Base-by-base conservation (phyloP, 352 stramenopile species). In the Pythium biforme region DNA sequence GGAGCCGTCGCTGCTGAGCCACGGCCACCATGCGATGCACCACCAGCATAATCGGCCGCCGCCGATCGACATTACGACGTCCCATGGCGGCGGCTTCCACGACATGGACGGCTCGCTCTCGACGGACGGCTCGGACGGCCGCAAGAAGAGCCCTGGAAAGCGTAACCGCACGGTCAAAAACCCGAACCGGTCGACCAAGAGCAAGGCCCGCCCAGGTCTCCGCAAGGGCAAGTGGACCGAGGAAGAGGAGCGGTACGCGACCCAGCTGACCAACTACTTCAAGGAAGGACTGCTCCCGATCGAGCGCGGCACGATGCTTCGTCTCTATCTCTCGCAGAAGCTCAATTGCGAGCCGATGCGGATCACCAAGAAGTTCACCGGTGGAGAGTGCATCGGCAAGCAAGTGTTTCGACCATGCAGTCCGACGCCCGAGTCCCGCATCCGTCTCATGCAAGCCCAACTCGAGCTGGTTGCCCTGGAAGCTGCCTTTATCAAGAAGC, bases 291-390 rank as follows among this genome's bases (percentile, higher is more conserved):
- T 93, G 19, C 60, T 95, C 19, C 83, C 82, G 23, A 79, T 95
- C 22, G 84, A 93, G 51, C 83, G 88, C 56, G 90, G 90, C 61
- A 96, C 86, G 14, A 97, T 95, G 82, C 85, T 97, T 11, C 83
- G 90, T 23, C 72, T 93, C 6, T 97, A 96, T 62, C 70, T 97
- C n/a, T 92, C 87, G 26, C 84, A 94, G 68, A 95, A 95, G 73
- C 86, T 97, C 52, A 96, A 97, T 66, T 97, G 90, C 62, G 87
- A 96, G 60, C 88, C 90, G 2, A 97, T 97, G 90, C 83, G 90
- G 49, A 96, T 97, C 70, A 96, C 90, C 14, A 97, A 97, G 71
- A 96, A 96, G 74, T 97, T 96, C 67, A 95, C 89, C 7, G 90
- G 90, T 29, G 86, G 81, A 51, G 86, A 94, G 66, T 96, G 83